Percentiles rank a stretch among this genome's conserved stretches.
Conservation (phyloP, 345 rosid genomes). For the Arabidopsis arenosa region DNA sequence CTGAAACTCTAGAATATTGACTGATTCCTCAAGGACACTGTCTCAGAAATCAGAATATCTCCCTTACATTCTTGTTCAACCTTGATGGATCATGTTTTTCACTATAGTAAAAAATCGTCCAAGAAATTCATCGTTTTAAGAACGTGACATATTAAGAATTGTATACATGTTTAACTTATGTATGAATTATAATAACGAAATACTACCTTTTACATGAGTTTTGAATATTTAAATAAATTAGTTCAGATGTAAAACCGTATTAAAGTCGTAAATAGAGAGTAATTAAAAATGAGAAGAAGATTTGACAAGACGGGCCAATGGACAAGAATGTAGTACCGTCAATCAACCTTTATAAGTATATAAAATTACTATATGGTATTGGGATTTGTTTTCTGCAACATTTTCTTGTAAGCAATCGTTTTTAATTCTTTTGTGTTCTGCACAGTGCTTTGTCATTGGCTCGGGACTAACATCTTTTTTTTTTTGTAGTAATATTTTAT, state of each 20-base stretch:
- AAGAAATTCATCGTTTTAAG: not conserved
- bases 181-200: too few species aligned
- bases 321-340: conserved; percentile 51
- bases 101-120: not conserved
- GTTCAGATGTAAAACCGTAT: not conserved
- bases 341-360: conserved; percentile 38
- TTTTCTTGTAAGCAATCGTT: conserved; percentile 45
- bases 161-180: too few species aligned
- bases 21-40: conserved; percentile 41
- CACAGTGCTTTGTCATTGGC: conserved; percentile 34
- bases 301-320: conserved; percentile 47
- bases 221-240: not conserved
- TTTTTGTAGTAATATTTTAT: not conserved
- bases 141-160: too few species aligned
- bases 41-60: conserved; percentile 6
- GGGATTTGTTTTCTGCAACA: conserved; percentile 48
- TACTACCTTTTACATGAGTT: not conserved
- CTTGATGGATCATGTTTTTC: conserved; percentile 16
- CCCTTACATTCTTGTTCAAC: conserved; percentile 12
- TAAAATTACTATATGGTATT: not conserved
- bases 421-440: conserved; percentile 47
- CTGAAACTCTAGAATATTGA: conserved; percentile 14
- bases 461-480: conserved; percentile 13
- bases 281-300: conserved; percentile 26
- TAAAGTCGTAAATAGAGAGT: not conserved